phyloP scores from a whole-genome alignment of 345 rosid species.

The Turnera subulata region DNA sequence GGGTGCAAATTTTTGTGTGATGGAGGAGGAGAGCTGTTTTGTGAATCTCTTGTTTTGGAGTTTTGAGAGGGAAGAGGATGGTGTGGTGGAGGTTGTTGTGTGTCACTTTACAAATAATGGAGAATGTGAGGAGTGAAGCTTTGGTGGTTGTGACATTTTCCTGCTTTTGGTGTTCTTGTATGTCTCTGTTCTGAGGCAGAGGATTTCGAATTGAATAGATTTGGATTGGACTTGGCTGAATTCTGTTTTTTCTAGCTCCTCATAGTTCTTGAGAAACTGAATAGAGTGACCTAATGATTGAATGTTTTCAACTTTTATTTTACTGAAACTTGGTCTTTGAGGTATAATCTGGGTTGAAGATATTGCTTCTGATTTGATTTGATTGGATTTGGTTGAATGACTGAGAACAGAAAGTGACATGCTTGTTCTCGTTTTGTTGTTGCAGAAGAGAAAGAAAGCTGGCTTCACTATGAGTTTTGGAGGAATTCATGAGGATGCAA shows the following conservation, averaged over 20 bases:
- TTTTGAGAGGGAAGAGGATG: background rate
- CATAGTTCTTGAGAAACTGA: background rate
- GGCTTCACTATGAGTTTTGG: constrained; percentile 6
- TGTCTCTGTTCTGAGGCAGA: constrained; percentile 12
- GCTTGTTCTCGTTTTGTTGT: constrained; percentile 12
- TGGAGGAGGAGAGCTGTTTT: constrained; percentile 17
- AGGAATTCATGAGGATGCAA: constrained; percentile 8
- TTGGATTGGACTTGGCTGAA: background rate
- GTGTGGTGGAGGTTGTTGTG: background rate
- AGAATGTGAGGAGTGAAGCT: constrained; percentile 18
- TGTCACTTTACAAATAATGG: constrained; percentile 1
- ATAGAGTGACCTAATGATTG: background rate
- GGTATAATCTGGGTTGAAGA: background rate
- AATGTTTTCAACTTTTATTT: background rate
- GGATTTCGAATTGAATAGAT: constrained; percentile 9
- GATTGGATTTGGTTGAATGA: no score
- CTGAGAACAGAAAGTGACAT: background rate
- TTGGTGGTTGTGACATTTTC: background rate
- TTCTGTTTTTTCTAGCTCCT: background rate
- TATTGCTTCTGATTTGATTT: no score
- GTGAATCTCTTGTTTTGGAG: background rate
- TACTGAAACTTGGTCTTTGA: background rate
- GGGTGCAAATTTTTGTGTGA: background rate
- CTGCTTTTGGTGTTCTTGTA: constrained; percentile 5
- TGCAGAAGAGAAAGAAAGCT: constrained; percentile 17